Percentiles rank a stretch among this genome's conserved stretches.
Evolutionary conservation across 129 eudicot species (phyloP).

Genomic region (Flaveria bidentis): DNA sequence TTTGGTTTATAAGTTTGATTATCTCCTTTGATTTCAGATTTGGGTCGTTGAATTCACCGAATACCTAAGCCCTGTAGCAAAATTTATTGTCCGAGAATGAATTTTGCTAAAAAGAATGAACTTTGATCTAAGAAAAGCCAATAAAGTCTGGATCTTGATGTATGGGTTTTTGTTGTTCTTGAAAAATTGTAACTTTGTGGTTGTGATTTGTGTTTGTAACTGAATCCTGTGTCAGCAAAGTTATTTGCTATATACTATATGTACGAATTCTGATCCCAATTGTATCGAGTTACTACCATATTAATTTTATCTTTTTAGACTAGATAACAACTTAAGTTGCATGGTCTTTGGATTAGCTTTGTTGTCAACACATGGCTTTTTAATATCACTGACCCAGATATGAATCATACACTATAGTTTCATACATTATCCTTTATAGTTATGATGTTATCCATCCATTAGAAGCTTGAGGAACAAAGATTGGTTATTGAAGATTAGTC

Average conservation of each 20-base stretch:
- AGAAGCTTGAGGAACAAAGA: too few species aligned
- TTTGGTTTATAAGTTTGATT: neutral
- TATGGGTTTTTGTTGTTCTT: neutral
- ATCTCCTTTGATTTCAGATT: neutral
- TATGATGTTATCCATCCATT: too few species aligned
- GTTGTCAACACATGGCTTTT: too few species aligned
- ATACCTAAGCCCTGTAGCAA: too few species aligned
- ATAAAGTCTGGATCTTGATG: slow-evolving; percentile 12
- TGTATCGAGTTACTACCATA: neutral
- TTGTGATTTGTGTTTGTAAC: neutral
- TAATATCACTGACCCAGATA: too few species aligned
- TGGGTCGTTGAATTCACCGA: too few species aligned
- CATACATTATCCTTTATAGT: neutral
- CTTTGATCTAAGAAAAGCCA: neutral
- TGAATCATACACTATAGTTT: too few species aligned
- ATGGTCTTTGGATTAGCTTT: too few species aligned
- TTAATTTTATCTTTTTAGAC: neutral
- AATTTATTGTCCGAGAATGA: too few species aligned
- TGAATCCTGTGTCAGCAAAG: neutral
- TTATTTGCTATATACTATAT: neutral
- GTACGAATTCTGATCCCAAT: neutral
- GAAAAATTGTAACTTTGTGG: neutral
- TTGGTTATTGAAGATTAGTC: too few species aligned
- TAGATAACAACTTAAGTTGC: too few species aligned
- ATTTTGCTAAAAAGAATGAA: neutral